Base-by-base conservation (phyloP, 176 grass and related monocot species). In the Oryza meridionalis region DNA sequence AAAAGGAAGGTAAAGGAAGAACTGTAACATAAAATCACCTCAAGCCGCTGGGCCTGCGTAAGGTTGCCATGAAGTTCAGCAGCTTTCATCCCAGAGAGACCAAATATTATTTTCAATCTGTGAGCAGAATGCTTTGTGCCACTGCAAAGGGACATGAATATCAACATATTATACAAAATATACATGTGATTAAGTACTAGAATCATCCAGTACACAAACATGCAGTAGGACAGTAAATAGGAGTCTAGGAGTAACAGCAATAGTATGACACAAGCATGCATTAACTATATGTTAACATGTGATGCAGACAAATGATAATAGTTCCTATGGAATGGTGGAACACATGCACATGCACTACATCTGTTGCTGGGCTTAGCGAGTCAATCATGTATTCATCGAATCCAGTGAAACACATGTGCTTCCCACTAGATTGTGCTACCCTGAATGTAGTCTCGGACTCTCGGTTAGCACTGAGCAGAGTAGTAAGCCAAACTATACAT, bases 31-130 rank as follows among this genome's bases (percentile, higher is more conserved):
- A 75, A 84, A 89, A 85, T 92, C 82, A 97, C 95, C 90, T 98
- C 92, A 82, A 98, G 92, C 43, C 96, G 91, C 63, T 98, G 96
- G 14, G 96, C 85, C 81, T 98, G 96, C 67, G 96, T 98, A 90
- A 98, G 95, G 87, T 98, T 98, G 59, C 95, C 95, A 77, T 98
- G 95, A 82, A 98, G 95, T 87, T 98, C 95, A 82, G 91, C 85
- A 88, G 95, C 95, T 89, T 98, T 98, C 87, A 93, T 66, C 65
- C 95, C 91, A 70, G 89, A 86, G 26, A 98, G 86, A 72, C 95
- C 95, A 90, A 98, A 98, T 82, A 98, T 83, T 93, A 98, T 98
- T 91, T 95, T 98, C 77, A 98, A 44, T 70, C 95, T 95, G 88
- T 98, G 95, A 53, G 95, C 95, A 79, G 88, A 86, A 69, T 95